phyloP scores from a whole-genome alignment of 306 rosid genomes.

The Vigna hirtella region DNA sequence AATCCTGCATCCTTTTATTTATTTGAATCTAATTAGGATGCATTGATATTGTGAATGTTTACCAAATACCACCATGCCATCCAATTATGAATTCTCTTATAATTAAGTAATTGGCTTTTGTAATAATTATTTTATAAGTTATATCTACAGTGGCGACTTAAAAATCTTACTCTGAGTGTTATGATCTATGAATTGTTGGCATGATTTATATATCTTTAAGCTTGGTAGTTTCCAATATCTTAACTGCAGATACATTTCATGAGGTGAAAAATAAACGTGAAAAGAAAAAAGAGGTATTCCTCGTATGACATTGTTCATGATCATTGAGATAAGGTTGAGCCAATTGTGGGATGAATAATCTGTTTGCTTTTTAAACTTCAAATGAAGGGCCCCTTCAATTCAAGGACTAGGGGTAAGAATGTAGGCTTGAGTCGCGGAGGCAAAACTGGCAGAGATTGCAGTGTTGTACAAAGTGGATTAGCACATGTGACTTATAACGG shows the following conservation, averaged over 20 bases:
- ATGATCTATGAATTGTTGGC: conserved; percentile 3
- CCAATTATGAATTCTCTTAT: neutral
- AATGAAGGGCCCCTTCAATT: conserved; percentile 65
- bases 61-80: neutral
- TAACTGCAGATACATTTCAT: conserved; percentile 71
- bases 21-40: neutral
- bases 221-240: conserved; percentile 34
- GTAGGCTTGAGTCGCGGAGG: conserved; percentile 50
- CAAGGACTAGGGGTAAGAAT: conserved; percentile 50
- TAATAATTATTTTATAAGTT: neutral
- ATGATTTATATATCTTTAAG: neutral
- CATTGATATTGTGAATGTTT: neutral
- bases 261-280: conserved; percentile 88
- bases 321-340: conserved; percentile 19
- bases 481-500: conserved; percentile 52
- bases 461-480: conserved; percentile 49
- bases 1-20: no score
- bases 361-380: conserved; percentile 32
- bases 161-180: neutral
- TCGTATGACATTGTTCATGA: conserved; percentile 13
- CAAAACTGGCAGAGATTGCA: conserved; percentile 44
- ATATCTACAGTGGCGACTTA: neutral
- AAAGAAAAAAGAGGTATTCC: conserved; percentile 80
- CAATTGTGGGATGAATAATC: conserved; percentile 22
- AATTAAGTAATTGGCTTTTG: neutral